These are phyloP conservation scores for Rhodotorula diobovata DNA, from an alignment of 768 basidiomycete species.

Conservation along the genomic window DNA sequence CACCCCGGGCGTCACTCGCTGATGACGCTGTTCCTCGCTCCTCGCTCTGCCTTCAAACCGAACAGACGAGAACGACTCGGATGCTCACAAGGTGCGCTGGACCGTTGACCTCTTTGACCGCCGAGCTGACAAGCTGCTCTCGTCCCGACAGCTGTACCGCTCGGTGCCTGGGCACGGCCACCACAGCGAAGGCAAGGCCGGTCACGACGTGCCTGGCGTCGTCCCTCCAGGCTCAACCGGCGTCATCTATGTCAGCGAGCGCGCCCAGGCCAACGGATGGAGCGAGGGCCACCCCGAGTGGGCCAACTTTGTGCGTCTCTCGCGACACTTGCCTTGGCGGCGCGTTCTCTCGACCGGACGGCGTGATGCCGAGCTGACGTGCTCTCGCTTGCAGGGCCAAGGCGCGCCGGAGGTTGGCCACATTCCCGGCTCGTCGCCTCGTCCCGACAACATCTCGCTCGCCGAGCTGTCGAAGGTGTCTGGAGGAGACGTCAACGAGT, in stretches of 20 bases:
- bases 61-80: background rate
- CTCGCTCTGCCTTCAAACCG: too few species aligned
- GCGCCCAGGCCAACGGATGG: slow-evolving; percentile 94
- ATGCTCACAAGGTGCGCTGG: background rate
- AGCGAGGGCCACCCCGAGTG: slow-evolving; percentile 42
- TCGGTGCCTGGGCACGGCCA: slow-evolving; percentile 16
- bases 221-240: slow-evolving; percentile 39
- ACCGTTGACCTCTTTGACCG: too few species aligned
- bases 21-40: background rate
- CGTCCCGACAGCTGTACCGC: background rate
- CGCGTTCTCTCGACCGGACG: background rate
- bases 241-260: slow-evolving; percentile 83
- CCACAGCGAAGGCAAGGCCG: background rate
- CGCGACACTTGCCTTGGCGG: too few species aligned
- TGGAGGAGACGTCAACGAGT: slow-evolving; percentile 55
- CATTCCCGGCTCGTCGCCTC: slow-evolving; percentile 3
- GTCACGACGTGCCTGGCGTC: slow-evolving; percentile 15
- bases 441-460: slow-evolving; percentile 17
- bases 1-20: background rate
- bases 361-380: background rate
- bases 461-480: slow-evolving; percentile 34
- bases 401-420: slow-evolving; percentile 51
- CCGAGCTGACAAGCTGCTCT: background rate
- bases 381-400: slow-evolving; percentile 17
- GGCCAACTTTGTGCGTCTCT: slow-evolving; percentile 49